Conservation (phyloP, 441 rosid species). For the Manihot esculenta region DNA sequence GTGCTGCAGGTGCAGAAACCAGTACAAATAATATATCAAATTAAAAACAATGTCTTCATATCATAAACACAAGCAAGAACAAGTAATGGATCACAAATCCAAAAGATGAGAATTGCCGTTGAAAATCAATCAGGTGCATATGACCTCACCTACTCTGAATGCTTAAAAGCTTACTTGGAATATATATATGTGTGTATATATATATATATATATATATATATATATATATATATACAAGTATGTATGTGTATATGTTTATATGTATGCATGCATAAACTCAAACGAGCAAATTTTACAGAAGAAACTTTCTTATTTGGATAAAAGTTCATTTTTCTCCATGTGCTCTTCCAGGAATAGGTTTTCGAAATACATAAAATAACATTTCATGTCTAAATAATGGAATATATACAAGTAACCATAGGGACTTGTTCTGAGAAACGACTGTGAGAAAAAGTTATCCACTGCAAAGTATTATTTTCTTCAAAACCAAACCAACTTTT, state of each 20-base stretch:
- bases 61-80: slow-evolving; percentile 12
- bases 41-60: slow-evolving; percentile 4
- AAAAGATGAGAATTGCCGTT: neutral
- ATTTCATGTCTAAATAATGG: neutral
- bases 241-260: no score
- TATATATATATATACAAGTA: no score
- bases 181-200: no score
- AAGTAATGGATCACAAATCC: slow-evolving; percentile 1
- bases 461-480: no score
- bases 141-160: neutral
- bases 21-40: neutral
- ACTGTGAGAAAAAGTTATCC: no score
- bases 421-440: no score
- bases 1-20: neutral
- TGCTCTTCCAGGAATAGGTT: neutral
- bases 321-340: neutral
- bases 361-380: neutral
- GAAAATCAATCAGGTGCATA: neutral
- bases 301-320: neutral
- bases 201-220: no score
- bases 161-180: neutral
- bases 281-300: no score
- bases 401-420: neutral
- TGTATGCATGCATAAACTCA: no score
- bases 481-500: no score